Evolutionary conservation across 2,329 filamentous ascomycete genomes (phyloP).

Genomic region (Calonectria honghensis): DNA sequence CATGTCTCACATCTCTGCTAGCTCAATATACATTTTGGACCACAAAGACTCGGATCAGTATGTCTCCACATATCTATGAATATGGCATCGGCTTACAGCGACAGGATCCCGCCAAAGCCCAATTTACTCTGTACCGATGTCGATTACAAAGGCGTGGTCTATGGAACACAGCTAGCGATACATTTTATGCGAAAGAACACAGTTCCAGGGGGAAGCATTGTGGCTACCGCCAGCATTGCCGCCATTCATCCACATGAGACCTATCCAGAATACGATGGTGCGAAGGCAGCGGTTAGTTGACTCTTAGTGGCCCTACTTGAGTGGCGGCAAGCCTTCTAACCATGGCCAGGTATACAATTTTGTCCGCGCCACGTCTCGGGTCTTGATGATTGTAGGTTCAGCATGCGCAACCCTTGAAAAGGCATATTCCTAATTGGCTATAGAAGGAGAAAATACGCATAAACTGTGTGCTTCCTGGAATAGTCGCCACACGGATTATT

Average conservation of each 20-base stretch:
- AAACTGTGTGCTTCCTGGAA: slow-evolving; percentile 69
- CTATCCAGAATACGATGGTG: slow-evolving; percentile 70
- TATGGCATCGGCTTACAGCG: slow-evolving; percentile 9
- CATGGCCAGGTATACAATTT: slow-evolving; percentile 55
- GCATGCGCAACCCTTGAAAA: background rate
- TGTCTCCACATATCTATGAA: background rate
- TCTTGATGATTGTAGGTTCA: slow-evolving; percentile 58
- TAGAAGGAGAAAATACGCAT: slow-evolving; percentile 69
- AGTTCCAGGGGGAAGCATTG: slow-evolving; percentile 64
- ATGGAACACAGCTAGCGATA: slow-evolving; percentile 68
- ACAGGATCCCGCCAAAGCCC: slow-evolving; percentile 64
- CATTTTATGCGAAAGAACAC: slow-evolving; percentile 73
- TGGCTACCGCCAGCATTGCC: slow-evolving; percentile 66
- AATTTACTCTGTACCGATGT: slow-evolving; percentile 67
- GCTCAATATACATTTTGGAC: slow-evolving; percentile 65
- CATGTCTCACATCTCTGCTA: slow-evolving; percentile 32
- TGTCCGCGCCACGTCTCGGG: slow-evolving; percentile 61
- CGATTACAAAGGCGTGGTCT: slow-evolving; percentile 71
- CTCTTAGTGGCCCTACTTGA: background rate
- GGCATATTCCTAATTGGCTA: background rate
- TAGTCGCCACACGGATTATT: slow-evolving; percentile 66
- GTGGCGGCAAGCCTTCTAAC: slow-evolving; percentile 7
- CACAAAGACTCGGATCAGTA: slow-evolving; percentile 44
- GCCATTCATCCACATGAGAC: slow-evolving; percentile 65
- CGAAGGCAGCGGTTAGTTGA: slow-evolving; percentile 67